phyloP scores from a whole-genome alignment of 805 yeast species.

The Nakazawaea wickerhamii region DNA sequence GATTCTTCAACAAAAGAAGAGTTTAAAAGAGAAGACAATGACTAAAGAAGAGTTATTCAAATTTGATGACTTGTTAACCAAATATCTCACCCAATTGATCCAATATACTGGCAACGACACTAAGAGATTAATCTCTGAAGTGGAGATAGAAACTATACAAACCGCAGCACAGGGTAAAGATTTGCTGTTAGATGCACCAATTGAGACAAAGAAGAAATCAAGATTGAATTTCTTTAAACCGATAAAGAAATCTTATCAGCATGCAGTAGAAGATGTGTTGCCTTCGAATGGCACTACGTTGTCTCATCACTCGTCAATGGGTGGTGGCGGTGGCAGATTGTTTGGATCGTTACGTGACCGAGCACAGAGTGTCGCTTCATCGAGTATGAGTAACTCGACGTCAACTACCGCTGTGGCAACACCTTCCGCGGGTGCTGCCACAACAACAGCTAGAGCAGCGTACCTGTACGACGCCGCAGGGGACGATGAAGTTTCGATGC shows the following conservation, averaged over 20 bases:
- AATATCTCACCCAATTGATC: slow-evolving; percentile 48
- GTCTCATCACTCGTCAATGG: slow-evolving; percentile 4
- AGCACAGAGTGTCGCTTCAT: slow-evolving; percentile 23
- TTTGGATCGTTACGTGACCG: slow-evolving; percentile 34
- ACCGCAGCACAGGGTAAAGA: slow-evolving; percentile 76
- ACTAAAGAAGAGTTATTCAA: slow-evolving; percentile 31
- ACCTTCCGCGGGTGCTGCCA: not conserved
- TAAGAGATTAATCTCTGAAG: slow-evolving; percentile 68
- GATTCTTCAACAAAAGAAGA: slow-evolving; percentile 27
- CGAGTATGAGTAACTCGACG: slow-evolving; percentile 13
- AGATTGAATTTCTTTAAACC: slow-evolving; percentile 38
- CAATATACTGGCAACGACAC: slow-evolving; percentile 72
- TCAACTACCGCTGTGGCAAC: not conserved
- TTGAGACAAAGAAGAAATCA: slow-evolving; percentile 51
- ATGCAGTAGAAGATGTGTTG: not conserved
- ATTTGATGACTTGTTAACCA: slow-evolving; percentile 48
- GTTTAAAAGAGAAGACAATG: slow-evolving; percentile 31
- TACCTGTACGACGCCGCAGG: slow-evolving; percentile 66
- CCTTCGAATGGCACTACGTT: slow-evolving; percentile 18
- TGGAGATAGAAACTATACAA: slow-evolving; percentile 85
- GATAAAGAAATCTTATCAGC: slow-evolving; percentile 11
- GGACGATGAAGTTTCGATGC: slow-evolving; percentile 64
- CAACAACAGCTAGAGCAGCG: slow-evolving; percentile 43
- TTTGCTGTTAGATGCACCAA: slow-evolving; percentile 49
- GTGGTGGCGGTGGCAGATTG: slow-evolving; percentile 24